Conservation (phyloP, 2,329 filamentous ascomycete species). For the Ceratocystis huliohia region DNA sequence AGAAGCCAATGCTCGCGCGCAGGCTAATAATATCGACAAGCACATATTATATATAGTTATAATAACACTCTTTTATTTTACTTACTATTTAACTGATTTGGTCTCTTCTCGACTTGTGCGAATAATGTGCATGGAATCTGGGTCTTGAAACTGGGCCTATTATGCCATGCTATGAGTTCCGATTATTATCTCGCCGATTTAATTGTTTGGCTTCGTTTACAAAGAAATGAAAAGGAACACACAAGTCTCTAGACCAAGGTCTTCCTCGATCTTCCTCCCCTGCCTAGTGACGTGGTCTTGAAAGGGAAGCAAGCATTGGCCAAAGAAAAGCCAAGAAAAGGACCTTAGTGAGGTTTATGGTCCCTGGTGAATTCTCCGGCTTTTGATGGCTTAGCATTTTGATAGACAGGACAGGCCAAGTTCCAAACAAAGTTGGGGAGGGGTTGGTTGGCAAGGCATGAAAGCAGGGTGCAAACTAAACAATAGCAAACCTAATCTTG, state of each 20-base stretch:
- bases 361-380: not conserved
- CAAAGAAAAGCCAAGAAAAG: not conserved
- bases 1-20: constrained; percentile 1
- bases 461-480: too few species aligned
- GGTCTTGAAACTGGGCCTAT: too few species aligned
- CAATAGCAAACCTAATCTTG: too few species aligned
- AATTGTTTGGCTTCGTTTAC: too few species aligned
- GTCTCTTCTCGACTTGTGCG: too few species aligned
- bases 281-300: not conserved
- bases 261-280: too few species aligned
- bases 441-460: too few species aligned
- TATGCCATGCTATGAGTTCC: too few species aligned
- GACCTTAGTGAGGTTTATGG: not conserved
- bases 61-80: not conserved
- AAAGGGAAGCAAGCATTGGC: too few species aligned
- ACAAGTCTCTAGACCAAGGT: not conserved
- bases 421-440: not conserved
- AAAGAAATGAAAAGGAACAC: not conserved
- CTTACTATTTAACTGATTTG: not conserved
- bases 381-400: not conserved
- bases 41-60: constrained; percentile 1
- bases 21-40: not conserved
- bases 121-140: too few species aligned
- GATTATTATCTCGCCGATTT: too few species aligned
- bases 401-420: not conserved